Percentiles rank a stretch among this genome's conserved stretches.
Evolutionary conservation across 495 filamentous ascomycete genomes (phyloP).

Genomic region (Aspergillus kassunensis): DNA sequence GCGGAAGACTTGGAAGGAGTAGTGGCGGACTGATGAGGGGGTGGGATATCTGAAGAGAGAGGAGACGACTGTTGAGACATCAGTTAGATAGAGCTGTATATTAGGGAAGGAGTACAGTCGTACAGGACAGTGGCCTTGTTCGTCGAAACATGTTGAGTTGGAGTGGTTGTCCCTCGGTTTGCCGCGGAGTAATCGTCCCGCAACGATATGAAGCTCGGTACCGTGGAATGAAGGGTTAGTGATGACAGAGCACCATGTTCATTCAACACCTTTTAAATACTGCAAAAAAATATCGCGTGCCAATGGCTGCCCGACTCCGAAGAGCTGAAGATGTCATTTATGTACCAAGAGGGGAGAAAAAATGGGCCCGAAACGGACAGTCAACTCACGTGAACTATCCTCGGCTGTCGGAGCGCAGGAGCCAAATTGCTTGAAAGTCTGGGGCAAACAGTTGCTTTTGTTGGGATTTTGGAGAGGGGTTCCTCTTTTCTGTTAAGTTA

Average conservation of each 20-base stretch:
- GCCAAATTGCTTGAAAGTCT: background rate
- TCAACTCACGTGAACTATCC: slow-evolving; percentile 10
- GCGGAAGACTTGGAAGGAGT: slow-evolving; percentile 65
- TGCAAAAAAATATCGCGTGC: background rate
- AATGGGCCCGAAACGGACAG: no score
- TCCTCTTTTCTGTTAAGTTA: background rate
- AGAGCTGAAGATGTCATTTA: no score
- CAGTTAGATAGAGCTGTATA: background rate
- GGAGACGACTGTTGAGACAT: slow-evolving; percentile 19
- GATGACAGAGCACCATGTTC: no score
- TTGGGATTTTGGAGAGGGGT: slow-evolving; percentile 12
- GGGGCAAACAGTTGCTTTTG: slow-evolving; percentile 9
- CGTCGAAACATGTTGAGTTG: slow-evolving; percentile 11
- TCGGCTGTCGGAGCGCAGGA: background rate
- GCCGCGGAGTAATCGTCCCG: slow-evolving; percentile 2
- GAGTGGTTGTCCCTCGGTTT: slow-evolving; percentile 3
- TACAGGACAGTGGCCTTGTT: slow-evolving; percentile 27
- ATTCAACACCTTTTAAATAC: no score
- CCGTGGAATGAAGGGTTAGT: background rate
- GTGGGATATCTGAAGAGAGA: slow-evolving; percentile 26
- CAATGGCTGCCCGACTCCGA: slow-evolving; percentile 4
- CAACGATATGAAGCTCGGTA: background rate
- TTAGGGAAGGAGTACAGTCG: slow-evolving; percentile 4
- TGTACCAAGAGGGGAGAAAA: no score
- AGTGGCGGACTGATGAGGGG: slow-evolving; percentile 21